Evolutionary conservation across 768 basidiomycete species (phyloP), one percentile per base, ranked within the genome.

Genomic region (Mycena metata): DNA sequence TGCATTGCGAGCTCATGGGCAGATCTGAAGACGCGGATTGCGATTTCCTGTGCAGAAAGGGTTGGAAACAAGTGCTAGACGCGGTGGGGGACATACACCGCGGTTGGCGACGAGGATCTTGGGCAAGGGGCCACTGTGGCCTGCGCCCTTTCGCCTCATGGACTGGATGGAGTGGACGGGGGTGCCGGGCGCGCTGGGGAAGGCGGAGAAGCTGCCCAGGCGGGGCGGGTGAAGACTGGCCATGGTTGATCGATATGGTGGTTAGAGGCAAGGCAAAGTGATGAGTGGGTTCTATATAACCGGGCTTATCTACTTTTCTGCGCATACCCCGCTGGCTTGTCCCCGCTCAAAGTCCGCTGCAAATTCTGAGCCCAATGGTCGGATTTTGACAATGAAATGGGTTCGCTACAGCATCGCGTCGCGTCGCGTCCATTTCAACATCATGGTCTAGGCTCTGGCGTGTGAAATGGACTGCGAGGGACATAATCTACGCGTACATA

Each of bases 1-100:
- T 96, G 95, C 96, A 99, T 98, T 12, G 96, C 98, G 67, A 99
- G 87, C 78, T 99, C 98, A 83, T 99, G 98, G 56, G 98, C 94
- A 0, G 96, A 98, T 76, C 96, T 87, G 87, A 99, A 99, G 46
- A 99, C 96, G 76, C 98, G 94, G 75, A 99, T 96, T 33, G 98
- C 98, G 80, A 99, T 99, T 92, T 99, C 96, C 95, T 96, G 65
- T 68, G 64, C 59, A 67, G 23, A 21, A 19, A 56, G 60, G 64
- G 49, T 64, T 56, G 49, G 60, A 39, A 61, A 62, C 69, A 66
- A 49, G n/a, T 33, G 33, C 17, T 15, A 66, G 19, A 36, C 35
- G 66, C 50, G 16, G 67, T 19, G 59, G 26, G 43, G 61, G 24
- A 79, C 93, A 60, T 84, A 95, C 96, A 74, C 95, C 95, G 69